These are phyloP conservation scores for Mrakiaceae sp. DNA, from an alignment of 1,284 basidiomycete genomes.

Conservation along the genomic window DNA sequence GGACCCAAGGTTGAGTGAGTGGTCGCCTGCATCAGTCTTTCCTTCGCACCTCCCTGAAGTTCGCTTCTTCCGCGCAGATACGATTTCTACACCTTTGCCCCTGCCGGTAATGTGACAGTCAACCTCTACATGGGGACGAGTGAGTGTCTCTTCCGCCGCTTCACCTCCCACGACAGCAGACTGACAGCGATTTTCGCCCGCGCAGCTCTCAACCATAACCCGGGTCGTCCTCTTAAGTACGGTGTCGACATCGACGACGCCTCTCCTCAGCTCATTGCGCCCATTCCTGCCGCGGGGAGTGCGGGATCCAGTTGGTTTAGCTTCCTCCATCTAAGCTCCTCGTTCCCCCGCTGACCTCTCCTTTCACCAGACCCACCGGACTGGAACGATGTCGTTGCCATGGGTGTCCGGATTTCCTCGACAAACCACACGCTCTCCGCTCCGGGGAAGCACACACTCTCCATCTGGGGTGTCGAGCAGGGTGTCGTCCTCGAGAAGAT, in stretches of 20 bases:
- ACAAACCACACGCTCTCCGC: conserved; percentile 4
- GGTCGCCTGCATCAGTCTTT: neutral
- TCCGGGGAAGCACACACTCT: neutral
- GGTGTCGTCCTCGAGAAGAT: conserved; percentile 9
- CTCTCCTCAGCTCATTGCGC: conserved; percentile 38
- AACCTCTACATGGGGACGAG: conserved; percentile 46
- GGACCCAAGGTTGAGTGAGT: conserved; percentile 49
- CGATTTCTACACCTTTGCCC: conserved; percentile 53
- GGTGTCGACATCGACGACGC: conserved; percentile 47
- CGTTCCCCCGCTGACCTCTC: neutral
- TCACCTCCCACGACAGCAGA: too few relatives aligned
- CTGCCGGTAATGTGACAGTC: conserved; percentile 38
- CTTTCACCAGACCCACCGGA: conserved; percentile 16
- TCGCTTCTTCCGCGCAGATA: conserved; percentile 40
- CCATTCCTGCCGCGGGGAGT: conserved; percentile 40
- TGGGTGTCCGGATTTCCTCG: conserved; percentile 21
- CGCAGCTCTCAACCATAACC: conserved; percentile 44
- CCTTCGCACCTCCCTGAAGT: neutral
- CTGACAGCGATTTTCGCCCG: too few relatives aligned
- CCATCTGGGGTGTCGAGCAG: conserved; percentile 5
- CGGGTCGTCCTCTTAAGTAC: conserved; percentile 45
- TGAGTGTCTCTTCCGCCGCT: too few relatives aligned
- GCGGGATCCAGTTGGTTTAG: conserved; percentile 38
- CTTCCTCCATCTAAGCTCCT: neutral
- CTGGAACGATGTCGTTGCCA: conserved; percentile 26